These are phyloP conservation scores for Saposhnikovia divaricata DNA, from an alignment of 129 eudicot genomes.

Conservation along the genomic window DNA sequence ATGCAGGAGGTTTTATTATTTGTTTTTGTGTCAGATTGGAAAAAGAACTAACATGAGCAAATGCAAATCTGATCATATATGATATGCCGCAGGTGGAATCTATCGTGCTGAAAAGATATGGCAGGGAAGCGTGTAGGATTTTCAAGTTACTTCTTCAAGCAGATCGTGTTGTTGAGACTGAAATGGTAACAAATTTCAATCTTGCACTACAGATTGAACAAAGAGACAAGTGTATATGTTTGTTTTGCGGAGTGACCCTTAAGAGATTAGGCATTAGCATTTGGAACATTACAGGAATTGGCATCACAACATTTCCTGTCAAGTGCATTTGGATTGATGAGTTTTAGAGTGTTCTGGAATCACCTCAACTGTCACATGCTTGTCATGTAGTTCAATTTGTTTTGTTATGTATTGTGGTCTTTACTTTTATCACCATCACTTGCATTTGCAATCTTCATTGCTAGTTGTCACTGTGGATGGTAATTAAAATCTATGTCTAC, in stretches of 20 bases:
- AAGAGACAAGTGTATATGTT: background rate
- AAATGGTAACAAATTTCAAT: conserved; percentile 40
- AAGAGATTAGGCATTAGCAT: background rate
- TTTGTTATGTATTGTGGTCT: background rate
- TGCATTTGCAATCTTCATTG: background rate
- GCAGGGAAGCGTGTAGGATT: conserved; percentile 80
- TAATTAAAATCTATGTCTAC: background rate
- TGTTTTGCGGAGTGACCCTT: background rate
- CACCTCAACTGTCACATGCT: background rate
- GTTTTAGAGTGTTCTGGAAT: background rate
- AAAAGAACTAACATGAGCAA: background rate
- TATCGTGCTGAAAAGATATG: conserved; percentile 67
- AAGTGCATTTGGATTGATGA: background rate
- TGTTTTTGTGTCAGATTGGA: conserved; percentile 8
- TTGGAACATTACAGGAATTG: background rate
- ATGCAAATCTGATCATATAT: conserved; percentile 2
- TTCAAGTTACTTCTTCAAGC: conserved; percentile 57
- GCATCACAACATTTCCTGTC: background rate
- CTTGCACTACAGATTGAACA: background rate
- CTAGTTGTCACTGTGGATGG: background rate
- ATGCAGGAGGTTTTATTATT: conserved; percentile 46
- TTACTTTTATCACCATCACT: background rate
- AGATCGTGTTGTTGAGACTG: conserved; percentile 54
- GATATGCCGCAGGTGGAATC: conserved; percentile 69
- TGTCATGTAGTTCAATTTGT: background rate